phyloP scores from a whole-genome alignment of 257 asterid species.

The Petunia secreta region DNA sequence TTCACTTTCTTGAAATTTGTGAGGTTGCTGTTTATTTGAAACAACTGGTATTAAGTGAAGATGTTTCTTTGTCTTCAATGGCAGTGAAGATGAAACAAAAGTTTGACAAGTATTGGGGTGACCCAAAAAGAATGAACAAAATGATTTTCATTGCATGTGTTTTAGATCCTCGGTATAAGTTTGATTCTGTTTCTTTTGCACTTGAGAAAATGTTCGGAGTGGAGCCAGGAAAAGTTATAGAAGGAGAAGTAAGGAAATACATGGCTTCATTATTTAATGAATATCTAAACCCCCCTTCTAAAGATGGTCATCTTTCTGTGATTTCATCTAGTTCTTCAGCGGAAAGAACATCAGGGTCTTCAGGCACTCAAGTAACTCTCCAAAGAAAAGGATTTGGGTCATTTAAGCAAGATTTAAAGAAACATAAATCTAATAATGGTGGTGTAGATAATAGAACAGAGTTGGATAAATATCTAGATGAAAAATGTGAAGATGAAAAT shows the following conservation, averaged over 20 bases:
- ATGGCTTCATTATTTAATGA: background rate
- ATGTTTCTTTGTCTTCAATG: background rate
- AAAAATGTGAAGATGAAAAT: background rate
- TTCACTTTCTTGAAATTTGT: background rate
- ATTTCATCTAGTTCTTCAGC: too few species aligned
- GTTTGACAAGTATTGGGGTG: background rate
- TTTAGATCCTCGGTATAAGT: background rate
- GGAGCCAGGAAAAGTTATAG: background rate
- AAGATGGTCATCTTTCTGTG: too few species aligned
- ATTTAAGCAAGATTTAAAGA: background rate
- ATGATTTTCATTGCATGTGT: background rate
- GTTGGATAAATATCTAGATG: background rate
- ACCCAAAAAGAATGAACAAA: background rate
- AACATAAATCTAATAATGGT: background rate
- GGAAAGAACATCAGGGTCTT: background rate
- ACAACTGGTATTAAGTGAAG: background rate
- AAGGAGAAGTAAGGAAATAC: background rate
- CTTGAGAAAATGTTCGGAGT: too few species aligned
- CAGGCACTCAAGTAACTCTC: too few species aligned
- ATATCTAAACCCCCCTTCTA: too few species aligned
- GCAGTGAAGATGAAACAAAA: background rate
- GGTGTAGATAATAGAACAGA: background rate
- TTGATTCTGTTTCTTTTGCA: too few species aligned
- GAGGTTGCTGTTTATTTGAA: background rate
- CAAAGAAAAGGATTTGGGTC: background rate